Base-by-base conservation (phyloP, 2,329 filamentous ascomycete genomes). In the Diaporthe sp. region DNA sequence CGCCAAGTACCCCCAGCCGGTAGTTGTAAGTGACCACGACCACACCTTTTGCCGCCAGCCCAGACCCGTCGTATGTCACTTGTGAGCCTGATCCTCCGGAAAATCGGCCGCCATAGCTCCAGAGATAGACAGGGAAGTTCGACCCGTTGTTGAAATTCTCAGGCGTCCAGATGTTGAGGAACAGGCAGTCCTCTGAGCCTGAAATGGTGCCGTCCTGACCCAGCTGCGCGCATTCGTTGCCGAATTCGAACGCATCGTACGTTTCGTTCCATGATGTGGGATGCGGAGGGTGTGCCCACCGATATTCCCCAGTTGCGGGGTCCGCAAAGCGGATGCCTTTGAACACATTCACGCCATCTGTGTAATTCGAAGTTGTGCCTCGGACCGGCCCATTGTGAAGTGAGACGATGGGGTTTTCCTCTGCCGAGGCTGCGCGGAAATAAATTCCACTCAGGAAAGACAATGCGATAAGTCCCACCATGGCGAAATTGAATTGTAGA, bases 171-270 rank as follows among this genome's bases (percentile, higher is more conserved):
- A 92, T 86, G 71, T 92, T 88, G 17, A 94, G 84, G 76, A 92
- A 92, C 3, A 96, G 86, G 79, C 94, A 96, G 77, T 94, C 92
- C 79, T 94, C 92, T 0, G 84, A 86, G 6, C 77, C 82, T 25
- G 73, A 78, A 6, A 47, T 22, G 53, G 53, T 56, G 17, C 39
- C 59, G n/a, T 50, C 70, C 25, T 56, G 19, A 7, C 50, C 59
- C 19, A 55, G 58, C 50, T 66, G 35, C n/a, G 61, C 59, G 51
- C 71, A 68, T n/a, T 35, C 37, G 5, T 61, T 61, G 47, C 30
- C 71, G 25, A 68, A 72, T 19, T 44, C 37, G 50, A 51, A 56
- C 17, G 71, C 61, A 32, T 68, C 50, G 3, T 66, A 56, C 2
- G 75, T 70, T 4, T 75, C 76, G 47, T 53, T 70, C 75, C 77